Conservation (phyloP, 164 flowering plant genomes). For the Tetracentron sinense region DNA sequence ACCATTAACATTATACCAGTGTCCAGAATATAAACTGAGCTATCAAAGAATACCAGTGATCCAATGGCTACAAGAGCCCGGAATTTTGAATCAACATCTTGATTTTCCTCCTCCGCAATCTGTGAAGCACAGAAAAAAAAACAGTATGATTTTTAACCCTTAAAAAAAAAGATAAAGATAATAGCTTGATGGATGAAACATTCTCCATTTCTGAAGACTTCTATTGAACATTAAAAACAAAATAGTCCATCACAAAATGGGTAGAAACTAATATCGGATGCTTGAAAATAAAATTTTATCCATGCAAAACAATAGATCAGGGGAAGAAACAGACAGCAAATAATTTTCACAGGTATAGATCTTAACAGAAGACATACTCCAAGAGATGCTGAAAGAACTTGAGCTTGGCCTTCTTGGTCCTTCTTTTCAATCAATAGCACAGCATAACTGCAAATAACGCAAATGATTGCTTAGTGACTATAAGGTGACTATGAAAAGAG, state of each 20-base stretch:
- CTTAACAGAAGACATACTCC: slow-evolving; percentile 41
- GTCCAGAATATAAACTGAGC: background rate
- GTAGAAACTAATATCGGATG: background rate
- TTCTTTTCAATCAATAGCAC: slow-evolving; percentile 73
- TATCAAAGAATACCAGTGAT: slow-evolving; percentile 57
- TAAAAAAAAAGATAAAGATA: too few species aligned
- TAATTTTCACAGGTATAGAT: background rate
- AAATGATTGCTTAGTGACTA: slow-evolving; percentile 1
- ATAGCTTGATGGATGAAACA: background rate
- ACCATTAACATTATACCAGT: too few species aligned
- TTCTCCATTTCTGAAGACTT: background rate
- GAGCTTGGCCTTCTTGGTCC: slow-evolving; percentile 89
- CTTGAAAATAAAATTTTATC: too few species aligned
- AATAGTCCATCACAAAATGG: background rate
- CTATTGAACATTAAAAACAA: background rate
- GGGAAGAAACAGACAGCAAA: background rate
- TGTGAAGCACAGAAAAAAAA: slow-evolving; percentile 23
- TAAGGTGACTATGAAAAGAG: background rate
- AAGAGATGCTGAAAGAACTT: slow-evolving; percentile 90
- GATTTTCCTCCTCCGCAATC: slow-evolving; percentile 75
- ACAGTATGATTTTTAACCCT: too few species aligned
- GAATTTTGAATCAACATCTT: slow-evolving; percentile 71
- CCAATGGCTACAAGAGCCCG: slow-evolving; percentile 90
- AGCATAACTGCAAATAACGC: slow-evolving; percentile 56
- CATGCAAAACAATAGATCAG: background rate